These are phyloP conservation scores for Flaveria sonorensis DNA, from an alignment of 129 eudicot species.

Conservation along the genomic window DNA sequence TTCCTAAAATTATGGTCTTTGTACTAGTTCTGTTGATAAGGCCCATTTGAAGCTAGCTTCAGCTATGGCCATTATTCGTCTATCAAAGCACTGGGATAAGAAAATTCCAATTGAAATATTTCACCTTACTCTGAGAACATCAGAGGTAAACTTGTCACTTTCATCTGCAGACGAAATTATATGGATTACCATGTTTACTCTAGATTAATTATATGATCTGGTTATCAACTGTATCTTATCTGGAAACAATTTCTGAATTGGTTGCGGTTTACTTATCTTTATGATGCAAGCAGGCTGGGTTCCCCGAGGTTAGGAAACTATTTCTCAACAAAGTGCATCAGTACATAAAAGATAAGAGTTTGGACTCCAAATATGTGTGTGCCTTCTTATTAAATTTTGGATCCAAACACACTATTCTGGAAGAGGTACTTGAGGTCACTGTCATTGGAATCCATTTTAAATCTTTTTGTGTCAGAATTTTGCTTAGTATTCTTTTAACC, in stretches of 20 bases:
- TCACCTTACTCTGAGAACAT: constrained; percentile 72
- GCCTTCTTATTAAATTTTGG: constrained; percentile 68
- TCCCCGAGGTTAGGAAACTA: constrained; percentile 69
- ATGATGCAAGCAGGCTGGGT: constrained; percentile 51
- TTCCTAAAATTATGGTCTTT: neutral
- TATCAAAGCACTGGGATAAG: constrained; percentile 89
- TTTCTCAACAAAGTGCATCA: constrained; percentile 83
- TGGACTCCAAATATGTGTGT: constrained; percentile 90
- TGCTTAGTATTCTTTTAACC: neutral
- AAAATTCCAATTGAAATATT: constrained; percentile 72
- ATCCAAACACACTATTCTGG: constrained; percentile 45
- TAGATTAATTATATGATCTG: constrained; percentile 14
- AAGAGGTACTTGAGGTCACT: constrained; percentile 58
- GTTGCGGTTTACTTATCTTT: neutral
- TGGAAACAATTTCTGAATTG: constrained; percentile 9
- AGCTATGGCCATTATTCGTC: constrained; percentile 88
- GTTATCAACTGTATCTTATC: neutral
- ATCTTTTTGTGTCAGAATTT: neutral
- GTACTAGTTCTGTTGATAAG: constrained; percentile 71
- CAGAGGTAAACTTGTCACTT: constrained; percentile 58
- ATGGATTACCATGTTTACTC: neutral
- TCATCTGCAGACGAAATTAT: neutral
- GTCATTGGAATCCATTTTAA: neutral
- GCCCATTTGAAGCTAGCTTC: constrained; percentile 92
- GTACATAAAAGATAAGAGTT: constrained; percentile 69